Base-by-base conservation (phyloP, 495 filamentous ascomycete species). In the Trypethelium eluteriae region DNA sequence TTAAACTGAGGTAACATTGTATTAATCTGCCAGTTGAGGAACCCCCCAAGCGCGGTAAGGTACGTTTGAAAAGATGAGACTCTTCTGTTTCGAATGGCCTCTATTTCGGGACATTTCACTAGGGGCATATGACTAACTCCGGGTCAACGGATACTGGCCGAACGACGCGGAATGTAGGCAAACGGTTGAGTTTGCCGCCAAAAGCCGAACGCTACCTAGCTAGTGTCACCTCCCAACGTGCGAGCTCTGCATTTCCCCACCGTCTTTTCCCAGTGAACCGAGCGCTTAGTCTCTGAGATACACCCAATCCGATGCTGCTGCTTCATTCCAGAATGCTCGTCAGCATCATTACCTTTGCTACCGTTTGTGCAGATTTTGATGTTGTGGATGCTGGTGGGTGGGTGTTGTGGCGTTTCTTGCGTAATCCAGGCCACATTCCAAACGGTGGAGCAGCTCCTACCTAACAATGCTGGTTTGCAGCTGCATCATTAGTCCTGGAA, bases 271-370 rank as follows among this genome's bases (percentile, higher is more conserved):
- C n/a, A 11, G 0, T 59, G 2, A 36, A 2, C 7, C 53, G 25
- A 59, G 53, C 2, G 7, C 53, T 59, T 25, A 16, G 18, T 32
- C 53, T 14, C 34, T 6, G 4, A 36, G 18, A 59, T 32, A 1
- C 53, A 18, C 18, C 32, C 53, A 59, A 59, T 36, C 53, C 53
- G 10, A 18, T 7, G 53, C 53, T 36, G 32, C 5, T 59, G 11
- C 53, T 59, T 7, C 53, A 36, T 59, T 59, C 53, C 53, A 59
- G 32, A 34, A 36, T 36, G 18, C 53, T 34, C 53, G 32, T 59
- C 18, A 36, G 49, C 1, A 44, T 44, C 14, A 44, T 14, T 7
- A 44, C 14, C 25, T 25, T 25, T 25, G 25, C 25, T 25, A 25
- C 41, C 41, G 14, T 44, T 53, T n/a, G 18, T 53, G 11, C 16